Conservation (phyloP, 176 grass and related monocot species). For the Metroxylon sagu region DNA sequence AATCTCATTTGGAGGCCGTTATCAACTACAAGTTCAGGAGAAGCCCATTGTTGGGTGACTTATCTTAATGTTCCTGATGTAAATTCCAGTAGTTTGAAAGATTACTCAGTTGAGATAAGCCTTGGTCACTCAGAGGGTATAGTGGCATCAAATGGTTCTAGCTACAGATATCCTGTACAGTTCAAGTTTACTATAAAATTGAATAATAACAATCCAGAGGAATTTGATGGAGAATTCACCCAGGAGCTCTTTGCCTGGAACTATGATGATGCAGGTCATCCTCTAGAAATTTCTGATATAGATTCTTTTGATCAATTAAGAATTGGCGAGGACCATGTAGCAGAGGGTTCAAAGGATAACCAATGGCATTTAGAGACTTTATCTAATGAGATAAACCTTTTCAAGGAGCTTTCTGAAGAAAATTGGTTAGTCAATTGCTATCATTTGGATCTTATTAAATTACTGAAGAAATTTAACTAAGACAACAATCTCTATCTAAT, state of each 20-base stretch:
- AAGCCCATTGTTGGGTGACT: conserved; percentile 65
- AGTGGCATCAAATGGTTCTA: conserved; percentile 38
- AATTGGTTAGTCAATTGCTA: conserved; percentile 38
- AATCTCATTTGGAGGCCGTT: conserved; percentile 61
- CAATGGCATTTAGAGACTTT: conserved; percentile 67
- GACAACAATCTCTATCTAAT: neutral
- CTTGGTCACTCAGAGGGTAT: conserved; percentile 42
- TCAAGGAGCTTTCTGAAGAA: conserved; percentile 66
- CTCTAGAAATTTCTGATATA: conserved; percentile 15
- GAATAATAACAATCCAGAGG: conserved; percentile 1
- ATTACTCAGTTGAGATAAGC: conserved; percentile 42
- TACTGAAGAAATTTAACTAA: conserved; percentile 19
- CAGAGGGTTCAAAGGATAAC: conserved; percentile 26
- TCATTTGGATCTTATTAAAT: neutral
- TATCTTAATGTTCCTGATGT: conserved; percentile 45
- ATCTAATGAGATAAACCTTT: conserved; percentile 61
- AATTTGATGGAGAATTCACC: conserved; percentile 19
- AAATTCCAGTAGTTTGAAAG: conserved; percentile 26
- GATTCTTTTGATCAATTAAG: conserved; percentile 37
- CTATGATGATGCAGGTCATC: conserved; percentile 23
- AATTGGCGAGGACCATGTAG: conserved; percentile 13
- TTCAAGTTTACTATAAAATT: conserved; percentile 55
- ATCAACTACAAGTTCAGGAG: conserved; percentile 36
- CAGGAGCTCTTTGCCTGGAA: conserved; percentile 52
- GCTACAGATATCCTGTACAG: conserved; percentile 21